Percentiles rank a stretch among this genome's conserved stretches.
These are phyloP conservation scores for Saccharomyces hybrid DNA, from an alignment of 1,139 yeast species.

Conservation along the genomic window DNA sequence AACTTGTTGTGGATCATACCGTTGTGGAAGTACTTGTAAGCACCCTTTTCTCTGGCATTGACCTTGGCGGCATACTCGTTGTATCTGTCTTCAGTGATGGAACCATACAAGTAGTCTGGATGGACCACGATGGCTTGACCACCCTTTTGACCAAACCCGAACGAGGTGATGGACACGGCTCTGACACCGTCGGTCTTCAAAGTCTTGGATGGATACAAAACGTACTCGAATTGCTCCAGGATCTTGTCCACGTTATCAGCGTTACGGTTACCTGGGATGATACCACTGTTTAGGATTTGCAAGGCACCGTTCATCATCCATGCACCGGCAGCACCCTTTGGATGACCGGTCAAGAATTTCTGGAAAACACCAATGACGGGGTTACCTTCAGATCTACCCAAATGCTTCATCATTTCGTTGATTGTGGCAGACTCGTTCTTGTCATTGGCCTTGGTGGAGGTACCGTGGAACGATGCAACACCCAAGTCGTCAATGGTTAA, in stretches of 20 bases:
- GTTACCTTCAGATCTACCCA: conserved; percentile 96
- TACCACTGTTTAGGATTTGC: conserved; percentile 84
- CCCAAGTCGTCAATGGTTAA: conserved; percentile 90
- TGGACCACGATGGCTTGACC: conserved; percentile 89
- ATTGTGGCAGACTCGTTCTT: conserved; percentile 93
- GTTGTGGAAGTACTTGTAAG: conserved; percentile 93
- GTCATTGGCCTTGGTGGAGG: conserved; percentile 95
- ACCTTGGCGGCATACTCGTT: conserved; percentile 66
- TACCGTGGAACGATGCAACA: conserved; percentile 99
- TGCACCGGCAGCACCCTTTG: conserved; percentile 99
- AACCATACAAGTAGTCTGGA: conserved; percentile 87
- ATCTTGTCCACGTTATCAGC: conserved; percentile 90
- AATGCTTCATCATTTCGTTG: conserved; percentile 84
- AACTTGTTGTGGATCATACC: conserved; percentile 86
- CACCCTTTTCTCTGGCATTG: conserved; percentile 71
- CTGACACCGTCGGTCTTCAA: conserved; percentile 93
- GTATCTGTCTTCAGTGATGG: conserved; percentile 64
- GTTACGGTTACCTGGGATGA: conserved; percentile 97
- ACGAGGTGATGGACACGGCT: conserved; percentile 94
- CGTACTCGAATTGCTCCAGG: conserved; percentile 76
- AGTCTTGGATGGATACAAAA: conserved; percentile 88
- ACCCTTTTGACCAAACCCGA: conserved; percentile 99
- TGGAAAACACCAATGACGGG: conserved; percentile 98
- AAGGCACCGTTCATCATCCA: conserved; percentile 99
- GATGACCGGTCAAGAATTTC: conserved; percentile 97